Evolutionary conservation across 2,329 filamentous ascomycete species (phyloP).

Genomic region (Eutypella sp.): DNA sequence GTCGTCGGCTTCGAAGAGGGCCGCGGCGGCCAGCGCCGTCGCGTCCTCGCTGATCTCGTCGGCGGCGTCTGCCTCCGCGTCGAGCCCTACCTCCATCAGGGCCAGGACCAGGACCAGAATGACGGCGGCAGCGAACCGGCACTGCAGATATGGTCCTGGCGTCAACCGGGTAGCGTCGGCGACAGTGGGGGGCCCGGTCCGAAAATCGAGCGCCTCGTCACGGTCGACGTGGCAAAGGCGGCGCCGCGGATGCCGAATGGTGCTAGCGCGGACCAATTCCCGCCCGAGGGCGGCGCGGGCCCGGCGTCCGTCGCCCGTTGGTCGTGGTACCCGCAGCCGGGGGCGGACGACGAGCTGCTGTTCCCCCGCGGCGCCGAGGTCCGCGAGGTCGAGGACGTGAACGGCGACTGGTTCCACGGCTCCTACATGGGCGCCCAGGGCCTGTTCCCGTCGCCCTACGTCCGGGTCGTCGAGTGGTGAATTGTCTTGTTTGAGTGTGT

Average conservation of each 20-base stretch:
- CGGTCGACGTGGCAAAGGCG: conserved; percentile 44
- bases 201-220: conserved; percentile 46
- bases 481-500: neutral
- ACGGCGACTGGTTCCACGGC: conserved; percentile 87
- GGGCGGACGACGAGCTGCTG: conserved; percentile 66
- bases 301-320: conserved; percentile 61
- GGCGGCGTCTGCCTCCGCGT: conserved; percentile 68
- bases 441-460: conserved; percentile 76
- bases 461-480: conserved; percentile 40
- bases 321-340: conserved; percentile 69
- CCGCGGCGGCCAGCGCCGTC: conserved; percentile 60
- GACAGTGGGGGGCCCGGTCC: no score
- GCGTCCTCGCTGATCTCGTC: conserved; percentile 67
- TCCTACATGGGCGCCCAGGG: conserved; percentile 77
- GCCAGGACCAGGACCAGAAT: conserved; percentile 7
- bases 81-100: conserved; percentile 40
- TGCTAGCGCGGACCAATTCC: conserved; percentile 43
- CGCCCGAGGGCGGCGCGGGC: conserved; percentile 71
- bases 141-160: conserved; percentile 51
- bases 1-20: conserved; percentile 70
- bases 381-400: conserved; percentile 77
- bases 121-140: conserved; percentile 16
- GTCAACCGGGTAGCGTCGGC: conserved; percentile 27
- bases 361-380: conserved; percentile 84
- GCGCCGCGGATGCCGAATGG: conserved; percentile 29